Conservation (phyloP, 2,329 filamentous ascomycete species). For the Trichoderma cornu-damae region DNA sequence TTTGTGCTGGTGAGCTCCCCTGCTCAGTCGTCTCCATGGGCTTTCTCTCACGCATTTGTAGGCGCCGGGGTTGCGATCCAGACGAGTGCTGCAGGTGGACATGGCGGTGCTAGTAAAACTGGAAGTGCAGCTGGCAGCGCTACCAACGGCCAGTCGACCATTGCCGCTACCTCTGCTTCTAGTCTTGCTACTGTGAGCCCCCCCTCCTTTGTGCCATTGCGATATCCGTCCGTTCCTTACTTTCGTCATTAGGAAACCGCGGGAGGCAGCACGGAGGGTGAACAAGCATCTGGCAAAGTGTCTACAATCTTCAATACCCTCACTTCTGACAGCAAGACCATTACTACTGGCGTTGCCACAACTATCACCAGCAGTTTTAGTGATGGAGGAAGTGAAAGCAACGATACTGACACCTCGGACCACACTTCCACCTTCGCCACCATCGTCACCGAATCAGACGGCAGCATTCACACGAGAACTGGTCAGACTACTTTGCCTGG, state of each 20-base stretch:
- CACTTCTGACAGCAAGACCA: conserved; percentile 32
- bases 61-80: conserved; percentile 35
- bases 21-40: neutral
- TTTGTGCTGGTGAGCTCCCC: conserved; percentile 36
- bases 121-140: conserved; percentile 1
- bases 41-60: conserved; percentile 23
- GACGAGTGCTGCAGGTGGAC: conserved; percentile 2
- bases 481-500: conserved; percentile 28
- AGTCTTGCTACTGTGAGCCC: conserved; percentile 1
- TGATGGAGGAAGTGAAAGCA: conserved; percentile 22
- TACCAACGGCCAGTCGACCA: neutral
- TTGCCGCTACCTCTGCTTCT: neutral
- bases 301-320: conserved; percentile 37
- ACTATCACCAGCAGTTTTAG: conserved; percentile 29
- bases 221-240: neutral
- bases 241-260: conserved; percentile 2
- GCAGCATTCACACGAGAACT: conserved; percentile 26
- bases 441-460: conserved; percentile 23
- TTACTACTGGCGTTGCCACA: conserved; percentile 36
- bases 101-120: neutral
- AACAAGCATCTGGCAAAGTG: conserved; percentile 20
- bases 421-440: conserved; percentile 23
- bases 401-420: conserved; percentile 1
- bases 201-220: neutral
- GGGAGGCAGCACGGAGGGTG: neutral